Percentiles rank a stretch among this genome's conserved stretches.
Evolutionary conservation across 2,329 filamentous ascomycete genomes (phyloP).

Genomic region (Pseudocercospora ulei): DNA sequence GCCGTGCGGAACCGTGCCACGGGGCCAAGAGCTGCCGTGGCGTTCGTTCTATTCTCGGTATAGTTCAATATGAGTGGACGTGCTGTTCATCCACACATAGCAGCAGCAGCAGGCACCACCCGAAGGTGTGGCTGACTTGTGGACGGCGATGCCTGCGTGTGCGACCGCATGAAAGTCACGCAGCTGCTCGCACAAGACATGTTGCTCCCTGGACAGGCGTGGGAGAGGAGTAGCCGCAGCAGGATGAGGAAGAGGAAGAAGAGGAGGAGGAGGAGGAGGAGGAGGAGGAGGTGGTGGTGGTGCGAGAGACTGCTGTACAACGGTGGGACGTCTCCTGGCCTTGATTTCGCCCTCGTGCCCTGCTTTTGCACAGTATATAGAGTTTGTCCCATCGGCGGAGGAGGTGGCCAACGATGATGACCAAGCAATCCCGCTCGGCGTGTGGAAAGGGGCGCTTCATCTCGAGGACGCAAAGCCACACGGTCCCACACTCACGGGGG

Average conservation of each 20-base stretch:
- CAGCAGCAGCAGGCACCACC: constrained; percentile 3
- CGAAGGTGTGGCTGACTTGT: background rate
- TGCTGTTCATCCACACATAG: constrained; percentile 1
- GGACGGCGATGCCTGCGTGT: constrained; percentile 2
- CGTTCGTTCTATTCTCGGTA: constrained; percentile 2
- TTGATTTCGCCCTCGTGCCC: constrained; percentile 7
- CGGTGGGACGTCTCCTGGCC: constrained; percentile 5
- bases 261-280: background rate
- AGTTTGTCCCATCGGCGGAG: background rate
- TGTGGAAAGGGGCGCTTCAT: constrained; percentile 5
- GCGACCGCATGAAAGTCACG: background rate
- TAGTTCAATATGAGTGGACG: background rate
- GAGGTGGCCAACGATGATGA: constrained; percentile 1
- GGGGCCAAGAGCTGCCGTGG: constrained; percentile 5
- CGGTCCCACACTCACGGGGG: constrained; percentile 1
- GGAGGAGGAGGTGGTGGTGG: constrained; percentile 3
- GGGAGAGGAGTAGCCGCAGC: background rate
- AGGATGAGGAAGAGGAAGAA: no score
- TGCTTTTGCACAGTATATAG: background rate
- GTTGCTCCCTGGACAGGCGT: background rate
- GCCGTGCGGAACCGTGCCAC: constrained; percentile 3
- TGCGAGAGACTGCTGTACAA: no score
- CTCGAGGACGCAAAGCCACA: constrained; percentile 10
- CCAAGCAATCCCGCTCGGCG: constrained; percentile 2
- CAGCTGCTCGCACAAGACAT: background rate